Evolutionary conservation across 2,329 filamentous ascomycete genomes (phyloP), one percentile per base, ranked within the genome.

Genomic region (Capronia coronata): DNA sequence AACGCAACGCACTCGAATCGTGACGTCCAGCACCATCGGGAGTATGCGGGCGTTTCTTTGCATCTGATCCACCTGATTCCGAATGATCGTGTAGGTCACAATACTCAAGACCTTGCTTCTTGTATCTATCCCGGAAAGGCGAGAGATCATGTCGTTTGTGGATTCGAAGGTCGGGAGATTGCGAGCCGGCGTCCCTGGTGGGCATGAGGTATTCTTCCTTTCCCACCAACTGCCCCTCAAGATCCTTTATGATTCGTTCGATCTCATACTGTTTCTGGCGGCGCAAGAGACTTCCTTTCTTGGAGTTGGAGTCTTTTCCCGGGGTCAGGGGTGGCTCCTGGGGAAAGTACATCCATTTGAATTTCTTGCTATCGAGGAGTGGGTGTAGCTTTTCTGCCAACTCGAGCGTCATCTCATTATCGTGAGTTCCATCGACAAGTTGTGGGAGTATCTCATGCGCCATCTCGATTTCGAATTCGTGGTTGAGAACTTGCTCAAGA

Each of bases 61-160:
- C 25, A 6, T 11, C 10, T 40, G 43, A 21, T 9, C 48, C 14
- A n/a, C 19, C 38, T 44, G 37, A 21, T 40, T 42, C 16, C 35
- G 11, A 34, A 30, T 45, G 18, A 27, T 46, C 30, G 39, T 19
- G 5, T 13, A 16, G 11, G 18, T 49, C 40, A 30, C 16, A 7
- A 34, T 49, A 46, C 19, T 48, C 44, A 23, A 53, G 48, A 1
- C 55, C 55, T 38, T 58, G 55, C 43, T 58, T 58, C 43, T 49
- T 54, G 51, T 58, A 58, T 41, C 53, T 25, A 2, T 58, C 44
- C 5, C 43, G 43, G 44, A 40, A 51, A 18, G 48, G 48, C 16
- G 35, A 38, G 16, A 43, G 13, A 18, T 42, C 34, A 14, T 7
- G 23, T 29, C 16, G 39, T 21, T 11, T 8, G 13, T 21, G 16